These are phyloP conservation scores for Penicillium sp. DNA, from an alignment of 2,329 filamentous ascomycete species.

Conservation along the genomic window DNA sequence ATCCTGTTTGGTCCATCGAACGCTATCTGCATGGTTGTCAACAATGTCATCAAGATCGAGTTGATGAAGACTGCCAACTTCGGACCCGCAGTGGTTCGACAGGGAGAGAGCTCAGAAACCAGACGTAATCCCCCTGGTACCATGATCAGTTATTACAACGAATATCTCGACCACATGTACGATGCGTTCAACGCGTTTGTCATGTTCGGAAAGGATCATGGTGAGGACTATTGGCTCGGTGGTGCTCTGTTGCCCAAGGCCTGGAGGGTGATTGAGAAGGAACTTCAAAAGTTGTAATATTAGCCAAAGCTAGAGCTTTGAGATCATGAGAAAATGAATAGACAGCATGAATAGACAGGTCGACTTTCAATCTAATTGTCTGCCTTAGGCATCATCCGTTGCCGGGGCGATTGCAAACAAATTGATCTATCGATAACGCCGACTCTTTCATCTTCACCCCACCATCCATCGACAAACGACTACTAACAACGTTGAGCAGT, in stretches of 20 bases:
- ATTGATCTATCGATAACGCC: constrained; percentile 20
- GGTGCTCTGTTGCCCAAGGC: constrained; percentile 9
- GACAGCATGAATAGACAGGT: neutral
- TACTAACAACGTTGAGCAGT: neutral
- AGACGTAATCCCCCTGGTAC: constrained; percentile 11
- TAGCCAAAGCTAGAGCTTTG: neutral
- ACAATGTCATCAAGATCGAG: constrained; percentile 14
- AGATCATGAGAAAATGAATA: neutral
- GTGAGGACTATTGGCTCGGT: constrained; percentile 14
- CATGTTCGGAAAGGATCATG: constrained; percentile 15
- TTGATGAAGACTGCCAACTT: constrained; percentile 12
- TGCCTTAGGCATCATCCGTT: constrained; percentile 14
- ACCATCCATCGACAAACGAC: constrained; percentile 5
- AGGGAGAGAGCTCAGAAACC: constrained; percentile 5
- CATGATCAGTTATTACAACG: constrained; percentile 14
- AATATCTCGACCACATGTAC: constrained; percentile 7
- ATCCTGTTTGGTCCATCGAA: constrained; percentile 8
- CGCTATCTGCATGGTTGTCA: constrained; percentile 4
- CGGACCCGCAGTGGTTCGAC: constrained; percentile 4
- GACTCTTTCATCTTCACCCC: constrained; percentile 5
- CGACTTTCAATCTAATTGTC: neutral
- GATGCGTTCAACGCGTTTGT: constrained; percentile 8
- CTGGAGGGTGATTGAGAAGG: constrained; percentile 13
- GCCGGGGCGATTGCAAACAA: constrained; percentile 16
- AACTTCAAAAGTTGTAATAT: neutral